A percentile compares a stretch with the other conserved stretches of the same genome.
Conservation (phyloP, 2,329 filamentous ascomycete species). For the Xylariomycetidae sp. region DNA sequence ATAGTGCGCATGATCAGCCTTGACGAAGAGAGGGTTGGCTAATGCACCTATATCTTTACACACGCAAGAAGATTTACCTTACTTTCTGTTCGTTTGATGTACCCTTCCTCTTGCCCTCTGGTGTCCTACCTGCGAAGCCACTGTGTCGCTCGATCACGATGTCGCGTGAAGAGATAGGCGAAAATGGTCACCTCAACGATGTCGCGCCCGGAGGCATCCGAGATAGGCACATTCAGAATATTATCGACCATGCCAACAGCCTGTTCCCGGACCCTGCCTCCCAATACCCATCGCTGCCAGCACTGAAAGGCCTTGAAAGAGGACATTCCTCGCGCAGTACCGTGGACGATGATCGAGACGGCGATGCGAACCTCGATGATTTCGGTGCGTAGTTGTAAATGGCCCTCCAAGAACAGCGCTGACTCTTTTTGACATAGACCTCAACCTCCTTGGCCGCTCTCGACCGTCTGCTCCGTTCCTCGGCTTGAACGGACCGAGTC, state of each 20-base stretch:
- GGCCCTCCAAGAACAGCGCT: no score
- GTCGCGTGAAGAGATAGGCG: no score
- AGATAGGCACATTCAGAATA: constrained; percentile 24
- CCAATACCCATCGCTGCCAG: constrained; percentile 9
- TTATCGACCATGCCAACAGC: constrained; percentile 21
- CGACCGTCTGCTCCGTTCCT: constrained; percentile 4
- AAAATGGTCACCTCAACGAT: constrained; percentile 13
- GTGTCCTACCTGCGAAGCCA: no score
- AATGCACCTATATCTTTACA: no score
- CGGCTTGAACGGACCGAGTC: constrained; percentile 3
- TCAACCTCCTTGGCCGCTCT: constrained; percentile 16
- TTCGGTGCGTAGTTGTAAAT: constrained; percentile 27
- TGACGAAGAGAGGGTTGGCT: no score
- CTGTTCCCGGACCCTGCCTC: constrained; percentile 13
- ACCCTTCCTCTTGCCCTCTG: no score
- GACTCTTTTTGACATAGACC: no score
- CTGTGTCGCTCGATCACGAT: no score
- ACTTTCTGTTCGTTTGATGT: no score
- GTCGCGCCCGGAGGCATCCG: constrained; percentile 10
- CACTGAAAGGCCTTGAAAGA: not conserved
- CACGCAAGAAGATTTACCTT: no score
- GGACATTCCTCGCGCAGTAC: not conserved
- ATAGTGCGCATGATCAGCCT: no score
- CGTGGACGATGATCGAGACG: constrained; percentile 1
- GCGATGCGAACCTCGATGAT: constrained; percentile 17